Base-by-base conservation (phyloP, 2,329 filamentous ascomycete species). In the Westerdykella aurantiaca region DNA sequence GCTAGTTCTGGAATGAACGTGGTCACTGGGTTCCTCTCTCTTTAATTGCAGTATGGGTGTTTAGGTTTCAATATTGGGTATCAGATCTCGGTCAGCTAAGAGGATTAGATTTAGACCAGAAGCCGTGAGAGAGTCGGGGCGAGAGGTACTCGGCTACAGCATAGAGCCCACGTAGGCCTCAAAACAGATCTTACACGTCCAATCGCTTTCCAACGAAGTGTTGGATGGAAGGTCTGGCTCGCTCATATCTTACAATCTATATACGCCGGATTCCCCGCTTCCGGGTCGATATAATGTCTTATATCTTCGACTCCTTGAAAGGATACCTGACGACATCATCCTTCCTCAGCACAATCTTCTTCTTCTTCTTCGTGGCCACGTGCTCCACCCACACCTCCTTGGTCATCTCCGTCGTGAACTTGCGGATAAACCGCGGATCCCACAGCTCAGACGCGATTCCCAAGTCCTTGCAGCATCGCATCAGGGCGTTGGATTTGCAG, bases 391-490 rank as follows among this genome's bases (percentile, higher is more conserved):
- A 95, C 29, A 83, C 76, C 74, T 96, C 86, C 57, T 83, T 81
- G 44, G 83, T 83, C 61, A 86, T 72, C 56, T 82, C 72, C 57
- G 81, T 81, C 75, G 86, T 86, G 72, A 88, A 98, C 56, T 79
- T 80, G 57, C 86, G 81, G 53, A 97, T 88, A 72, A 86, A 98
- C 43, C 86, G 76, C 31, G 93, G 93, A 71, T 98, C 93, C 93
- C 93, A 98, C 16, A 98, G 78, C 70, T 98, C 93, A 52, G 85
- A 90, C 1, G 88, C 93, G 52, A 98, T 86, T 31, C 93, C 93
- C 25, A 98, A 73, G 68, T 98, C 93, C 73, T 98, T 98, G 76
- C 93, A 97, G 78, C 91, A 97, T 46, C 93, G 86, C 83, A 97
- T 94, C 54, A 98, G 77, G 11, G 93, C 93, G 65, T 98, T 98